Conservation (phyloP, 176 grass and related monocot genomes). For the Zizania latifolia region DNA sequence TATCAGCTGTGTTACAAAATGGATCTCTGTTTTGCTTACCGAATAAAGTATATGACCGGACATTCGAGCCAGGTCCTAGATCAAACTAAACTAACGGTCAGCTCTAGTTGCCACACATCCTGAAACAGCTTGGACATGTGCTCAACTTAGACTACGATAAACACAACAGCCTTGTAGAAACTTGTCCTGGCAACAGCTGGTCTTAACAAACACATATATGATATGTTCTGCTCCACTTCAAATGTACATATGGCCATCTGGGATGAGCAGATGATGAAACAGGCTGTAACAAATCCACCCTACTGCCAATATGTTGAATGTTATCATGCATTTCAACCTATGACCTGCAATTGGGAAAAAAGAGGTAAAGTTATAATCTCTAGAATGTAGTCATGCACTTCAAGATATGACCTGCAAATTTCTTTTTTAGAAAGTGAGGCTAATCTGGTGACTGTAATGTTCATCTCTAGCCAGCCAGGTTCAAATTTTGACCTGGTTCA, state of each 20-base stretch:
- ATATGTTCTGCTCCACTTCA: neutral
- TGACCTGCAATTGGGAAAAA: slow-evolving; percentile 19
- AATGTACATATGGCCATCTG: no score
- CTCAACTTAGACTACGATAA: neutral
- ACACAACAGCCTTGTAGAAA: neutral
- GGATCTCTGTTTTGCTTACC: neutral
- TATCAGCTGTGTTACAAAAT: neutral
- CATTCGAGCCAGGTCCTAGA: neutral
- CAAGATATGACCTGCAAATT: slow-evolving; percentile 28
- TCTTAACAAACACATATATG: neutral
- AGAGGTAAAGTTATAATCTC: neutral
- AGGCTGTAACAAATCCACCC: neutral
- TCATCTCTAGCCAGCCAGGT: neutral
- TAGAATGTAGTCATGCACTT: neutral
- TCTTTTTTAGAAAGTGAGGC: neutral
- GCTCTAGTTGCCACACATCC: neutral
- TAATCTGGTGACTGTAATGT: neutral
- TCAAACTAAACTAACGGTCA: neutral
- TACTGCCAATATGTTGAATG: neutral
- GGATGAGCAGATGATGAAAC: neutral
- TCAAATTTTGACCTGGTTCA: slow-evolving; percentile 46
- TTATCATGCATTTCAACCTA: neutral
- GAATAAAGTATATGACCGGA: neutral
- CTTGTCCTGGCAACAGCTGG: neutral
- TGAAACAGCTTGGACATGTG: neutral